phyloP scores from a whole-genome alignment of 2,329 filamentous ascomycete species.

The Xylariales sp. region DNA sequence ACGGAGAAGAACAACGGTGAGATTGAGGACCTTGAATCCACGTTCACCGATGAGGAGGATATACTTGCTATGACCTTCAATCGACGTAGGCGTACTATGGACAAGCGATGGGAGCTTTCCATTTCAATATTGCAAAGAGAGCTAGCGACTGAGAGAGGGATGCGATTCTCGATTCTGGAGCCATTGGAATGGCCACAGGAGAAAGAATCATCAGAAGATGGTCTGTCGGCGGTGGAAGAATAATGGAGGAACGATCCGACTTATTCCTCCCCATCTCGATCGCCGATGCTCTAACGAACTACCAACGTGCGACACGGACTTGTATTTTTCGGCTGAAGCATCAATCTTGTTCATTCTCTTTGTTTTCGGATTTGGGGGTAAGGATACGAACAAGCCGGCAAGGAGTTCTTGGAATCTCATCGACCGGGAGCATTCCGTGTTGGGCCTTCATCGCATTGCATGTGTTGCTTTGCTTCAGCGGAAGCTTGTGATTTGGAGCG shows the following conservation, averaged over 20 bases:
- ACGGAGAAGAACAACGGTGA: slow-evolving; percentile 42
- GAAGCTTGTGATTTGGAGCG: background rate
- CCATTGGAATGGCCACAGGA: slow-evolving; percentile 38
- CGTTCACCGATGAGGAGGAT: slow-evolving; percentile 47
- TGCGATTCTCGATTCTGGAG: slow-evolving; percentile 36
- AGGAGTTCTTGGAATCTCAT: too few species aligned
- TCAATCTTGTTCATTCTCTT: background rate
- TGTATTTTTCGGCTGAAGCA: too few species aligned
- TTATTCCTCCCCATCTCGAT: too few species aligned
- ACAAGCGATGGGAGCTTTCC: slow-evolving; percentile 46
- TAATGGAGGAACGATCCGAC: background rate
- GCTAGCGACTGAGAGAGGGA: slow-evolving; percentile 39
- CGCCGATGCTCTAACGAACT: too few species aligned
- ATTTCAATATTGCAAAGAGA: slow-evolving; percentile 50
- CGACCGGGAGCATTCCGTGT: too few species aligned
- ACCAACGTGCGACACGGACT: too few species aligned
- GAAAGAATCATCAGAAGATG: slow-evolving; percentile 6
- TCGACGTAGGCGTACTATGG: slow-evolving; percentile 39
- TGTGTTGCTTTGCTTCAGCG: background rate
- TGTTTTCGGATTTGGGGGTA: too few species aligned
- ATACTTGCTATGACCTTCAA: slow-evolving; percentile 39
- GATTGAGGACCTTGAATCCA: slow-evolving; percentile 41
- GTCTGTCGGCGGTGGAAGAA: slow-evolving; percentile 6
- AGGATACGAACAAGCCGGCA: too few species aligned
- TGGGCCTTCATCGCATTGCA: too few species aligned